Conservation (phyloP, 2,329 filamentous ascomycete species). For the Aspergillus viridinutans region DNA sequence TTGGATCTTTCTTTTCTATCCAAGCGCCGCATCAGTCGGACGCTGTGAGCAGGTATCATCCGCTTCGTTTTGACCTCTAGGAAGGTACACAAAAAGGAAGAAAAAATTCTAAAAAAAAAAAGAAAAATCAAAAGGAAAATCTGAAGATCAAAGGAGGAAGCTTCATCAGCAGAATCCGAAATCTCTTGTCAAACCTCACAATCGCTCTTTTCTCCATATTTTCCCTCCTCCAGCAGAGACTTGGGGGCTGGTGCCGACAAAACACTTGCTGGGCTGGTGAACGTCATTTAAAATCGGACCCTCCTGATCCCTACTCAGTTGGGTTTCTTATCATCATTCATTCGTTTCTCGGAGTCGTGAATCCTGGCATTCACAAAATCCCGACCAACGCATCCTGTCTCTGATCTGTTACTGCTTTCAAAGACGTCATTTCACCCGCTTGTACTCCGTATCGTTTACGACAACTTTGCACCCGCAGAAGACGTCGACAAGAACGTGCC, state of each 20-base stretch:
- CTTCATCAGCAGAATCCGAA: not conserved
- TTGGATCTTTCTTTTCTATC: constrained; percentile 15
- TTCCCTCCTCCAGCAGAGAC: constrained; percentile 20
- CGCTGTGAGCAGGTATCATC: constrained; percentile 34
- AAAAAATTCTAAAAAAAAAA: constrained; percentile 4
- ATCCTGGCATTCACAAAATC: not conserved
- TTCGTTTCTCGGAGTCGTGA: not conserved
- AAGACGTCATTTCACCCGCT: not conserved
- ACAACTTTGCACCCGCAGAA: not conserved
- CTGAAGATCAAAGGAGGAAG: constrained; percentile 11
- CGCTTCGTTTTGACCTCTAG: constrained; percentile 1
- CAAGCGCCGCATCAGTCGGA: constrained; percentile 34
- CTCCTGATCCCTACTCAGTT: constrained; percentile 2
- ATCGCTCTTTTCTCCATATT: constrained; percentile 12
- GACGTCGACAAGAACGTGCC: not conserved
- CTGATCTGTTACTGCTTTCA: not conserved
- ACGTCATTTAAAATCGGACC: constrained; percentile 11
- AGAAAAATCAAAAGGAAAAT: constrained; percentile 1
- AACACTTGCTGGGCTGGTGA: constrained; percentile 30
- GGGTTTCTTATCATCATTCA: constrained; percentile 3
- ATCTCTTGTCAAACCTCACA: not conserved
- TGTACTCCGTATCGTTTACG: not conserved
- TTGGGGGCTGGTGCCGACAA: constrained; percentile 14
- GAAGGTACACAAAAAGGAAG: constrained; percentile 7
- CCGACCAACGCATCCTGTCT: not conserved